Conservation (phyloP, 352 stramenopile species). For the Elongisporangium undulatum region DNA sequence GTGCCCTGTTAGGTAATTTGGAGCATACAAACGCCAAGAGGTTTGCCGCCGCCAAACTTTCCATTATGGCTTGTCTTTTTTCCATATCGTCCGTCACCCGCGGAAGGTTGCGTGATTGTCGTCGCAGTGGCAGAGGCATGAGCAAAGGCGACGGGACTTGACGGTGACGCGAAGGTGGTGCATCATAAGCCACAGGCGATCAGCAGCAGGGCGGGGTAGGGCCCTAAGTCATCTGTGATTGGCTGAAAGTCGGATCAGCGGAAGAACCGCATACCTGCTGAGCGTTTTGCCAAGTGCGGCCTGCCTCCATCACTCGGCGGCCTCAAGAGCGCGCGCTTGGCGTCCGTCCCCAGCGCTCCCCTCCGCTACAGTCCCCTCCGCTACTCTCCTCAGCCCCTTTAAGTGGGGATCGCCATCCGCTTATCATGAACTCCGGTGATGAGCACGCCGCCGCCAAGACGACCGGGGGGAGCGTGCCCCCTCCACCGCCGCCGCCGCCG, state of each 20-base stretch:
- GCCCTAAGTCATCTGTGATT: neutral
- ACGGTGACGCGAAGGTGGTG: constrained; percentile 1
- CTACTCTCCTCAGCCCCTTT: neutral
- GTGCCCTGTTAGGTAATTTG: neutral
- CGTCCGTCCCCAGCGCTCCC: neutral
- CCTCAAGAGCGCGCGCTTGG: neutral
- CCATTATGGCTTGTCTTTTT: neutral
- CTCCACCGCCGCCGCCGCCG: neutral
- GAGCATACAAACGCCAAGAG: neutral
- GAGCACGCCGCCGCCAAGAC: neutral
- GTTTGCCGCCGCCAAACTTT: neutral
- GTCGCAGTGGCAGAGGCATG: neutral
- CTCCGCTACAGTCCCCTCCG: neutral
- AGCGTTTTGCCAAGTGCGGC: neutral
- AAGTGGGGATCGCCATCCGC: neutral
- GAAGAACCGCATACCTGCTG: neutral
- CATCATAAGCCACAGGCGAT: neutral
- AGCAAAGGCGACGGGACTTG: neutral
- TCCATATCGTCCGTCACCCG: neutral
- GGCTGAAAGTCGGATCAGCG: neutral
- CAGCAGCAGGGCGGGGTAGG: neutral
- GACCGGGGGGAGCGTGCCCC: neutral
- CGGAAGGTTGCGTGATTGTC: neutral
- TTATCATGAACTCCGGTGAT: neutral
- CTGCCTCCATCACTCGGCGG: neutral